These are phyloP conservation scores for Fomitopsis pulvina DNA, from an alignment of 768 basidiomycete genomes.

Conservation along the genomic window DNA sequence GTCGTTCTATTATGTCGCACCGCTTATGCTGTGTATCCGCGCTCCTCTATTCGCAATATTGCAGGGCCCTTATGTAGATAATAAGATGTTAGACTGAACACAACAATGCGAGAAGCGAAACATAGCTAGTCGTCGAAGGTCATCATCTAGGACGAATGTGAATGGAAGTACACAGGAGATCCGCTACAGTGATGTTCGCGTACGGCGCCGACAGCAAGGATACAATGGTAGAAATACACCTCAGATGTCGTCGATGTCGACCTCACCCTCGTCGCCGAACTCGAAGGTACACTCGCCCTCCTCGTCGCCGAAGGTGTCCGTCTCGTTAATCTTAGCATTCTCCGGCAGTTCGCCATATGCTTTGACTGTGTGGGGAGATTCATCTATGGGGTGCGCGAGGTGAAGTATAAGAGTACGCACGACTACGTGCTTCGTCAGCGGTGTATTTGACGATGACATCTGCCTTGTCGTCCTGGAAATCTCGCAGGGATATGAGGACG, in stretches of 20 bases:
- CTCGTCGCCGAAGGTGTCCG: constrained; percentile 87
- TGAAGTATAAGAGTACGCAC: constrained; percentile 31
- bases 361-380: constrained; percentile 53
- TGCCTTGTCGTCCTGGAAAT: constrained; percentile 99
- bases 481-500: constrained; percentile 87
- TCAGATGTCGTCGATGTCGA: constrained; percentile 89
- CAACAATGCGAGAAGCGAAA: not conserved
- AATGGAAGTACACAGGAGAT: not conserved
- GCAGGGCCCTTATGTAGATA: not conserved
- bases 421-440: constrained; percentile 85
- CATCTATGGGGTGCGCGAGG: not conserved
- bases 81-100: not conserved
- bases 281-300: constrained; percentile 87
- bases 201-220: constrained; percentile 2
- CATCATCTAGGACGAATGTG: not conserved
- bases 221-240: constrained; percentile 19
- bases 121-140: not conserved
- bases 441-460: constrained; percentile 99
- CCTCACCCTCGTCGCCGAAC: constrained; percentile 83
- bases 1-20: not conserved
- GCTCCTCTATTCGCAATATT: no score
- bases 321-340: constrained; percentile 96
- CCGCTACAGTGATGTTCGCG: not conserved
- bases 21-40: not conserved
- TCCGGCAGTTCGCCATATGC: constrained; percentile 97